Conservation (phyloP, 1,284 basidiomycete species). For the Tilletia caries region DNA sequence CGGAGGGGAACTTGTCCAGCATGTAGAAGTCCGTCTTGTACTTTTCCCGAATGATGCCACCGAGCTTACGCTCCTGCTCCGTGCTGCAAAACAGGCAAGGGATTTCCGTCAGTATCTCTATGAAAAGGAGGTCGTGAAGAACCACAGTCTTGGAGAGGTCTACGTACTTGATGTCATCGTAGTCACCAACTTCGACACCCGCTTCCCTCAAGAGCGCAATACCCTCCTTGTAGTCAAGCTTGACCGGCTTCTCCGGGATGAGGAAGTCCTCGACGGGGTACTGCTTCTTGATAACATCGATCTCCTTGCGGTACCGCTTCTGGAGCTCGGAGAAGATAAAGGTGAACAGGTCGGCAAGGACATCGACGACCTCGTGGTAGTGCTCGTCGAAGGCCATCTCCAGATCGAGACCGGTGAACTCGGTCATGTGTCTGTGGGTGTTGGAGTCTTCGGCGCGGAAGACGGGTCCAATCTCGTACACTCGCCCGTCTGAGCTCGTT, state of each 20-base stretch:
- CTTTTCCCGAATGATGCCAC: conserved; percentile 48
- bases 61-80: conserved; percentile 48
- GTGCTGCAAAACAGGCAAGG: conserved; percentile 26
- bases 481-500: conserved; percentile 60
- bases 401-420: conserved; percentile 97
- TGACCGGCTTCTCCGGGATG: conserved; percentile 47
- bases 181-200: conserved; percentile 46
- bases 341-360: conserved; percentile 49
- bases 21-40: conserved; percentile 53
- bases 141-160: background rate
- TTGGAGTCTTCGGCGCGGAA: conserved; percentile 98
- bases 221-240: conserved; percentile 48
- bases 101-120: background rate
- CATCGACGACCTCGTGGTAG: conserved; percentile 71
- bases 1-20: conserved; percentile 52
- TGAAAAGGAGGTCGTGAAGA: background rate
- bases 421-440: conserved; percentile 96
- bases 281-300: conserved; percentile 75
- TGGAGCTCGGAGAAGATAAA: conserved; percentile 53
- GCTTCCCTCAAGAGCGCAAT: conserved; percentile 46
- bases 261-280: conserved; percentile 68
- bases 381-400: conserved; percentile 99
- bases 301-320: conserved; percentile 72
- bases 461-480: conserved; percentile 89
- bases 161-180: conserved; percentile 39